Base-by-base conservation (phyloP, 1,139 yeast genomes). In the Candida labiduridarum region DNA sequence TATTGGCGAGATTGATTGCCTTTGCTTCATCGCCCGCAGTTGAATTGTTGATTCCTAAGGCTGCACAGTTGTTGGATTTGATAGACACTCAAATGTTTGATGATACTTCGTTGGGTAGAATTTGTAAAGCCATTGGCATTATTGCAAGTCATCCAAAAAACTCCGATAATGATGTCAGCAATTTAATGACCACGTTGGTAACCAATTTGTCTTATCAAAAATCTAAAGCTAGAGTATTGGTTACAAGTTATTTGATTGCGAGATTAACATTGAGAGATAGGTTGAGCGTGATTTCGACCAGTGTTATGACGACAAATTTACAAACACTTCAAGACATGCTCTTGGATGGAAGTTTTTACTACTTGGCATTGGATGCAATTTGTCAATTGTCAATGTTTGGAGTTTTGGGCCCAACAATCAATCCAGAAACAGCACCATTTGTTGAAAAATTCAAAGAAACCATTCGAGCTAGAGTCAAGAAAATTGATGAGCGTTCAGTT, bases 351-450 rank as follows among this genome's bases (percentile, higher is more conserved):
- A 52, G 52, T 16, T 51, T 55, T 18, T 65, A 65, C 60, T 65
- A 54, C 12, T 60, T 69, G 1, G 73, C 81, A 0, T 59, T 83
- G 3, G 81, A 75, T 16, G 68, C 82, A 6, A 51, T 87, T 4
- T 70, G 80, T 5, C 88, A 88, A 59, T 59, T 89, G 15, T 69
- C 86, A 0, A 74, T 82, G 34, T 87, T 73, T 68, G 94, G 92
- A 1, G 78, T 77, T 1, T 62, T 86, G 34, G 79, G 79, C 0
- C 73, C 76, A 4, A 56, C 12, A 27, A 52, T 64, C 7, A 49
- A 50, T 11, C 38, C 48, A 9, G 54, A 57, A 8, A 43, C 56
- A 9, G 38, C 31, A 0, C 39, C 54, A 0, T 63, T 59, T 48
- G 63, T 69, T 18, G 46, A 43, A 0, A 59, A 61, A 11, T 60